Base-by-base conservation (phyloP, 139 green algal species). In the Trebouxia sp. region DNA sequence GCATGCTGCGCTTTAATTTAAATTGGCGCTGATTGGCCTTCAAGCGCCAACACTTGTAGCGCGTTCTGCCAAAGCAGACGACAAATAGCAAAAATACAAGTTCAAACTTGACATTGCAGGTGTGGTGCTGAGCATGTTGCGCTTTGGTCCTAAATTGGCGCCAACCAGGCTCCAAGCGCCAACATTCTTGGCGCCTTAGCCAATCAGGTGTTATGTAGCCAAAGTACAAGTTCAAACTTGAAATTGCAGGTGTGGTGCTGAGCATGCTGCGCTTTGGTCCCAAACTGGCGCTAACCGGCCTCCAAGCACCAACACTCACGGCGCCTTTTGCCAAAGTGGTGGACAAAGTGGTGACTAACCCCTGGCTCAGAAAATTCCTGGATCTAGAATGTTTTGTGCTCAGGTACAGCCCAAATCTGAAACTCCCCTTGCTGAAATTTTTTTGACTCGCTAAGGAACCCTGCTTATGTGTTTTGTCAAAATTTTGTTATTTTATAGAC, bases 301-400 rank as follows among this genome's bases (percentile, higher is more conserved):
- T 89, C 42, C 66, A 92, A 37, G 89, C 89, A 1, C 70, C 79
- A 5, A 82, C 80, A 50, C 85, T 94, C 15, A 92, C 88, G 58
- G 90, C 89, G 62, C 90, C 92, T 22, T 95, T 95, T 81, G 83
- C 76, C 17, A 80, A 83, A 22, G 76, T 93, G 8, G 88, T 95
- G 48, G 83, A 94, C 77, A 47, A 75, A 37, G 70, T 89, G 30
- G 90, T 97, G 2, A 89, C 82, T 0, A 79, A 97, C 87, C 83
- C 84, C 26, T 93, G 90, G 85, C 81, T 95, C 58, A 50, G 85
- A 26, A 80, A 83, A 3, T 83, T 96, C 35, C 82, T 95, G 30
- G 91, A 97, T 84, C 85, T 97, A 47, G 93, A 97, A 85, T 95
- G 90, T 82, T 95, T 94, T 84, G 90, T 95, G 76, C 85, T 95